Percentiles rank a stretch among this genome's conserved stretches.
phyloP scores from a whole-genome alignment of 768 basidiomycete genomes.

The Mycena vulgaris region DNA sequence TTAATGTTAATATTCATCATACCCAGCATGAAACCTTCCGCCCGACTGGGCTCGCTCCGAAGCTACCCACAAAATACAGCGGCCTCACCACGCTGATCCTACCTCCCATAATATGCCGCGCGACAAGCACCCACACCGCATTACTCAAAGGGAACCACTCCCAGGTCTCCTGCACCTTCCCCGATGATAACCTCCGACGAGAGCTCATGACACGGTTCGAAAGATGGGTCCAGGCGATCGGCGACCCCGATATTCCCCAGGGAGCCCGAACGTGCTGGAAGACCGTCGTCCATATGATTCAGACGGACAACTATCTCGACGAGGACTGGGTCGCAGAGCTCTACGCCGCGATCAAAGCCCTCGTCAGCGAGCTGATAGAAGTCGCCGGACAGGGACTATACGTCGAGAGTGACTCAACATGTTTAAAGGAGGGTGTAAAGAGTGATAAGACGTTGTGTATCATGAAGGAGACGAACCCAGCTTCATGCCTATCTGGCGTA shows the following conservation, averaged over 20 bases:
- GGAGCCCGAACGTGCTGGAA: not conserved
- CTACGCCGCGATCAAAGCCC: not conserved
- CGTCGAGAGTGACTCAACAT: not conserved
- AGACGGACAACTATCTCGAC: not conserved
- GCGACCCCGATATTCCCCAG: not conserved
- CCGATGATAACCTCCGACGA: not conserved
- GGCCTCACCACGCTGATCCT: not conserved
- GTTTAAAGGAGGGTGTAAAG: not conserved
- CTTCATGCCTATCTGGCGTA: not conserved
- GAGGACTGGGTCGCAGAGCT: not conserved
- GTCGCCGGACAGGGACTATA: not conserved
- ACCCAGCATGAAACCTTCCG: not conserved
- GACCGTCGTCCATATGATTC: not conserved
- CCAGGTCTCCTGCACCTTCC: not conserved
- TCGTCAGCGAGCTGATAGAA: not conserved
- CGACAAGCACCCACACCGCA: not conserved
- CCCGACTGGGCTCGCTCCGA: not conserved
- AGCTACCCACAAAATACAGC: not conserved
- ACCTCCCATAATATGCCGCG: not conserved
- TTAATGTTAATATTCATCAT: too few species aligned
- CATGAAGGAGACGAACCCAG: not conserved
- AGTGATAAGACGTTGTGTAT: not conserved
- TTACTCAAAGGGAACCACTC: not conserved
- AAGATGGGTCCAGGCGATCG: not conserved
- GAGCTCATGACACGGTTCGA: not conserved